phyloP scores from a whole-genome alignment of 2,329 filamentous ascomycete species.

The Microsporum ferrugineum region DNA sequence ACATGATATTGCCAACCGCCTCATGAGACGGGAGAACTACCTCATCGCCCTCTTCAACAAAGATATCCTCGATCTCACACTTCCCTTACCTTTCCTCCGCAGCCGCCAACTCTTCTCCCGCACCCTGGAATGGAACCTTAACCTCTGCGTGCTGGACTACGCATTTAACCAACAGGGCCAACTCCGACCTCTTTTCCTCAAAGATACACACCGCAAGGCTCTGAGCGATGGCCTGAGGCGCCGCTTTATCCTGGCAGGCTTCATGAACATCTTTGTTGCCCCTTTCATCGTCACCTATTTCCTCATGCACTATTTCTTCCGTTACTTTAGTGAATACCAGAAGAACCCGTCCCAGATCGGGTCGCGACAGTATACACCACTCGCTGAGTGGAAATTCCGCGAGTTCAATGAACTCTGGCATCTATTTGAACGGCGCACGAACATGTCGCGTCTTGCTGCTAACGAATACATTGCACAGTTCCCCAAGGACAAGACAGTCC shows the following conservation, averaged over 20 bases:
- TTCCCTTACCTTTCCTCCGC: slow-evolving; percentile 72
- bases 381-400: slow-evolving; percentile 95
- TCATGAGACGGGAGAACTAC: slow-evolving; percentile 96
- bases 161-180: slow-evolving; percentile 86
- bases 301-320: slow-evolving; percentile 81
- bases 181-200: slow-evolving; percentile 74
- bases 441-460: slow-evolving; percentile 91
- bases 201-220: slow-evolving; percentile 64
- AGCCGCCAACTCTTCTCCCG: slow-evolving; percentile 75
- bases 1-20: slow-evolving; percentile 88
- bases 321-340: slow-evolving; percentile 94
- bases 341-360: slow-evolving; percentile 80
- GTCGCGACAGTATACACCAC: slow-evolving; percentile 80
- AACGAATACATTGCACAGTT: slow-evolving; percentile 91
- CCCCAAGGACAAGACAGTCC: slow-evolving; percentile 85
- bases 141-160: slow-evolving; percentile 82
- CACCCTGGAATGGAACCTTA: slow-evolving; percentile 83
- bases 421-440: slow-evolving; percentile 75
- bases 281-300: slow-evolving; percentile 82
- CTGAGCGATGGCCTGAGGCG: slow-evolving; percentile 67
- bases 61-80: slow-evolving; percentile 75
- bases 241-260: slow-evolving; percentile 69
- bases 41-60: slow-evolving; percentile 97
- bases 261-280: slow-evolving; percentile 76
- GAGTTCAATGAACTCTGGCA: slow-evolving; percentile 96